These are phyloP conservation scores for Diaporthe capsici DNA, from an alignment of 2,329 filamentous ascomycete genomes.

Conservation along the genomic window DNA sequence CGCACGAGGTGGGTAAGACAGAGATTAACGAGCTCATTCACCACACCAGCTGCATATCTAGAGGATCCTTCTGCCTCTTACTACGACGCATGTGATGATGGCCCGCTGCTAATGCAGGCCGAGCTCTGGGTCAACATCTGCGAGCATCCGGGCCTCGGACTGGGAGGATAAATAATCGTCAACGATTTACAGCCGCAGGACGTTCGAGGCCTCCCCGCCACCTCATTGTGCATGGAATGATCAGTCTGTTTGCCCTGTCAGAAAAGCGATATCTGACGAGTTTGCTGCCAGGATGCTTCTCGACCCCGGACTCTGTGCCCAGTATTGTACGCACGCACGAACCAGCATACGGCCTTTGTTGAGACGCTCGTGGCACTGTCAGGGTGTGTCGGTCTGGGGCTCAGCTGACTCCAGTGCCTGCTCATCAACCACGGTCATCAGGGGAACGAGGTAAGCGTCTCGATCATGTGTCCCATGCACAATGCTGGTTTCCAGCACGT, in stretches of 20 bases:
- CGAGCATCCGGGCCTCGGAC: not conserved
- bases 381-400: not conserved
- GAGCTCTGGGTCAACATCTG: not conserved
- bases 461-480: slow-evolving; percentile 30
- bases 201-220: slow-evolving; percentile 24
- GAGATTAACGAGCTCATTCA: slow-evolving; percentile 31
- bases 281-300: slow-evolving; percentile 14
- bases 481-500: slow-evolving; percentile 28
- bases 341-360: slow-evolving; percentile 26
- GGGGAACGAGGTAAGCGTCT: slow-evolving; percentile 22
- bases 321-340: slow-evolving; percentile 24
- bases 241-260: slow-evolving; percentile 14
- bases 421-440: not conserved
- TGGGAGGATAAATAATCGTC: not conserved
- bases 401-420: slow-evolving; percentile 23
- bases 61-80: not conserved
- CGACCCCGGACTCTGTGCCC: slow-evolving; percentile 10
- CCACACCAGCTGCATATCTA: slow-evolving; percentile 11
- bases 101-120: not conserved
- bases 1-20: slow-evolving; percentile 31
- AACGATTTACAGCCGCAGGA: not conserved
- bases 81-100: not conserved
- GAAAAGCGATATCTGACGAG: slow-evolving; percentile 38
- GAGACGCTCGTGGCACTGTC: slow-evolving; percentile 1
- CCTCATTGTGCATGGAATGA: slow-evolving; percentile 37